Conservation (phyloP, 2,329 filamentous ascomycete genomes). For the Exophiala alcalophila region DNA sequence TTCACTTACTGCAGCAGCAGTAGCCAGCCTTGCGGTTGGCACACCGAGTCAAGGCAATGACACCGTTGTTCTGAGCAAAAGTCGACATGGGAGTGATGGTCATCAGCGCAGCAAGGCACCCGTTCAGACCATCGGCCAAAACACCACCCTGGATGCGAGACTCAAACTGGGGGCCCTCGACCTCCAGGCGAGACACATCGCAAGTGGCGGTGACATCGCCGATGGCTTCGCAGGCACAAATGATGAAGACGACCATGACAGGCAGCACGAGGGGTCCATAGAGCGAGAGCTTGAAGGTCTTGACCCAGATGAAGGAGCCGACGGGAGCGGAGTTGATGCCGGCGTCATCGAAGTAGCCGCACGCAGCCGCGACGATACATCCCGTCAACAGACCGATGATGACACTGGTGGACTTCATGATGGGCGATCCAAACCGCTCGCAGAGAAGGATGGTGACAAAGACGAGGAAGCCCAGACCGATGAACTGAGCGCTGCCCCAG, state of each 20-base stretch:
- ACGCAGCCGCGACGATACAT: conserved; percentile 64
- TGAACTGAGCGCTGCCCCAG: conserved; percentile 63
- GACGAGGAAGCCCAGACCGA: conserved; percentile 65
- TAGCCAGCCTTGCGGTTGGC: conserved; percentile 67
- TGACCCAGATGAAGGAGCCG: conserved; percentile 67
- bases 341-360: conserved; percentile 61
- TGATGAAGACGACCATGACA: conserved; percentile 56
- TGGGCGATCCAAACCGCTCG: conserved; percentile 66
- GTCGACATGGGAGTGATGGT: conserved; percentile 68
- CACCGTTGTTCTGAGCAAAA: conserved; percentile 68
- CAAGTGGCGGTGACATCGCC: conserved; percentile 67
- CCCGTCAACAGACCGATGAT: conserved; percentile 63
- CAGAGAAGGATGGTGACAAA: conserved; percentile 66
- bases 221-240: conserved; percentile 66
- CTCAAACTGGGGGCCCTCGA: conserved; percentile 63
- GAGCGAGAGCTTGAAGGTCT: conserved; percentile 63
- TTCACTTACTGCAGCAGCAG: conserved; percentile 49
- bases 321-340: conserved; percentile 61
- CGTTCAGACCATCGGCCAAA: conserved; percentile 64
- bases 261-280: conserved; percentile 67
- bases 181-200: conserved; percentile 62
- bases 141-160: conserved; percentile 68
- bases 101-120: conserved; percentile 60
- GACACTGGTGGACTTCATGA: conserved; percentile 67
- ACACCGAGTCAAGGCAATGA: conserved; percentile 65